Conservation (phyloP, 2,329 filamentous ascomycete species). For the Metarhizium guizhouense region DNA sequence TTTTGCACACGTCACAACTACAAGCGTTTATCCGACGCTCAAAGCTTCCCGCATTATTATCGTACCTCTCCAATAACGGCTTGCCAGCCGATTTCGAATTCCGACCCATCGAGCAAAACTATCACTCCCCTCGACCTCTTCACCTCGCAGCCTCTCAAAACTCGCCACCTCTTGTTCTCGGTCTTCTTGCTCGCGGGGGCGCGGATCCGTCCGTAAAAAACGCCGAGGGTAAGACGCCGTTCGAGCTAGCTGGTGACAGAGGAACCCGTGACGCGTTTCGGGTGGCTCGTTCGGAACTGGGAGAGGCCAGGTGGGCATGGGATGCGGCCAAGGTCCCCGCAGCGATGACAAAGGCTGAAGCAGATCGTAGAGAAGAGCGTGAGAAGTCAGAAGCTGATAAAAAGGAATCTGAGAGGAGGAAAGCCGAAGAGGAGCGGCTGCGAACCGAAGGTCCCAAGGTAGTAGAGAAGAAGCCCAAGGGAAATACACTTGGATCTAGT, state of each 20-base stretch:
- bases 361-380: conserved; percentile 56
- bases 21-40: conserved; percentile 82
- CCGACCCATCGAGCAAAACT: conserved; percentile 59
- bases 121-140: conserved; percentile 74
- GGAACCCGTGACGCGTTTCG: conserved; percentile 86
- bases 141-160: conserved; percentile 82
- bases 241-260: conserved; percentile 80
- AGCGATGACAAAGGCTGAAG: conserved; percentile 61
- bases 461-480: conserved; percentile 39
- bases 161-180: conserved; percentile 64
- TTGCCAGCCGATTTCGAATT: conserved; percentile 68
- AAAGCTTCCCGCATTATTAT: conserved; percentile 77
- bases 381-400: conserved; percentile 62
- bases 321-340: conserved; percentile 63
- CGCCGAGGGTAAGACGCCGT: conserved; percentile 72
- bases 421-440: conserved; percentile 65
- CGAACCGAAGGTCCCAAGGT: conserved; percentile 55
- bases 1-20: conserved; percentile 81
- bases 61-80: conserved; percentile 71
- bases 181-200: conserved; percentile 64
- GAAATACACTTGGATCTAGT: conserved; percentile 42
- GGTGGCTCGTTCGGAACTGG: conserved; percentile 73
- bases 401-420: conserved; percentile 62
- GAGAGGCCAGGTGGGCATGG: conserved; percentile 73
- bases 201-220: conserved; percentile 67